Evolutionary conservation across 257 asterid genomes (phyloP).

Genomic region (Solanum ossicruentum): DNA sequence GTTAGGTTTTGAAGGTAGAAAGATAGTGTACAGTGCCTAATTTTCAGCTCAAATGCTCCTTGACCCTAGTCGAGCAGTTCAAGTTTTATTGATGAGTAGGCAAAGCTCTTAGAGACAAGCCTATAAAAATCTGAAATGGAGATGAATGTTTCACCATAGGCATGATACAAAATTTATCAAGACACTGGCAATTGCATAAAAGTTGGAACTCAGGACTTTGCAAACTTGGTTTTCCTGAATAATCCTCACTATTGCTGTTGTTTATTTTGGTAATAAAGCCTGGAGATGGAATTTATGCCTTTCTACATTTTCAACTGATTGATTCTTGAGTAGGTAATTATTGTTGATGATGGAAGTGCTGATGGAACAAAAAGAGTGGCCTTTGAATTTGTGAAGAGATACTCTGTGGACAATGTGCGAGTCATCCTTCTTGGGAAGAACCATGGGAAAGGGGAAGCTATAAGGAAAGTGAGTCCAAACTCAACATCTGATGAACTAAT

Average conservation of each 20-base stretch:
- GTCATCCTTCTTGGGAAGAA: slow-evolving; percentile 83
- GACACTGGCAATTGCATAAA: not conserved
- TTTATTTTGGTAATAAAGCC: not conserved
- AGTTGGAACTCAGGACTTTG: not conserved
- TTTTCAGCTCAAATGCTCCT: not conserved
- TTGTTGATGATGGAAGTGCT: slow-evolving; percentile 90
- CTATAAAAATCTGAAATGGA: not conserved
- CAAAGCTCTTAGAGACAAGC: not conserved
- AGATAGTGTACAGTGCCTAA: not conserved
- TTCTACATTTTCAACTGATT: not conserved
- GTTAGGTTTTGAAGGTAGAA: not conserved
- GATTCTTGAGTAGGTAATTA: slow-evolving; percentile 54
- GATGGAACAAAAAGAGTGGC: slow-evolving; percentile 85
- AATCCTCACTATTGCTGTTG: not conserved
- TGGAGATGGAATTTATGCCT: not conserved
- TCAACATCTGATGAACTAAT: not conserved
- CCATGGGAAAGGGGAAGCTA: slow-evolving; percentile 99
- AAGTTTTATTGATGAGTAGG: not conserved
- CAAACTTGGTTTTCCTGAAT: not conserved
- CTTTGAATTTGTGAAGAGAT: slow-evolving; percentile 72
- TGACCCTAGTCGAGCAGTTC: not conserved
- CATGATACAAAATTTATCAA: not conserved
- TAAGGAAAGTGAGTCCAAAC: slow-evolving; percentile 77
- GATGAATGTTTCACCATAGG: not conserved
- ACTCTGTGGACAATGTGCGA: slow-evolving; percentile 75